phyloP scores from a whole-genome alignment of 768 basidiomycete species.

The Russula earlei region DNA sequence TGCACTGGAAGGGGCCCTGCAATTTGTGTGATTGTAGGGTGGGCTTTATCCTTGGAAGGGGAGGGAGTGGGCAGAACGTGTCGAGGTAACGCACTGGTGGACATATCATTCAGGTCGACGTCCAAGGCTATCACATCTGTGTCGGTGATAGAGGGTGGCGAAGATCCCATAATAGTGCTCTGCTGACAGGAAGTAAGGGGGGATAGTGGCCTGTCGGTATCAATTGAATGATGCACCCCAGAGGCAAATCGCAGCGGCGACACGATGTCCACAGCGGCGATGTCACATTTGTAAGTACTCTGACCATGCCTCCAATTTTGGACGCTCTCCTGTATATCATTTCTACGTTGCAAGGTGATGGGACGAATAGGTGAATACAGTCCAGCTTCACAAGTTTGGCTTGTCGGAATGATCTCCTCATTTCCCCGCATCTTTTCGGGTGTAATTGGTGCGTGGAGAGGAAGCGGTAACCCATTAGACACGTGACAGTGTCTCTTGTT shows the following conservation, averaged over 20 bases:
- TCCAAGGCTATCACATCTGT: neutral
- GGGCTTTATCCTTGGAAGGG: neutral
- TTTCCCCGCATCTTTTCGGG: neutral
- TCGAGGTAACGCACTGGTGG: neutral
- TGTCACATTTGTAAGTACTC: constrained; percentile 3
- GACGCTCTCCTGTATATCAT: constrained; percentile 4
- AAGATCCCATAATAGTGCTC: neutral
- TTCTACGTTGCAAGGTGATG: neutral
- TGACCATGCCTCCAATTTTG: constrained; percentile 13
- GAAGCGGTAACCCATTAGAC: neutral
- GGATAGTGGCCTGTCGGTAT: constrained; percentile 4
- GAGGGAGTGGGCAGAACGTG: constrained; percentile 2
- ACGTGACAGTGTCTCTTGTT: neutral
- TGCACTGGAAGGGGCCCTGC: constrained; percentile 12
- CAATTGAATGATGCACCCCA: constrained; percentile 7
- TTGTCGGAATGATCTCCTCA: constrained; percentile 11
- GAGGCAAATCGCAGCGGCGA: constrained; percentile 1
- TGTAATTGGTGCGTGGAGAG: neutral
- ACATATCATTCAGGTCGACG: neutral
- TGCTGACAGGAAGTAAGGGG: constrained; percentile 9
- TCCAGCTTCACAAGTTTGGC: constrained; percentile 13
- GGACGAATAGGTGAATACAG: constrained; percentile 8
- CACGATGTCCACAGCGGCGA: too few relatives aligned
- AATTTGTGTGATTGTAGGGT: neutral
- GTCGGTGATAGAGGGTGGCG: constrained; percentile 9